Base-by-base conservation (phyloP, 2,329 filamentous ascomycete genomes). In the Bisporella sp. region DNA sequence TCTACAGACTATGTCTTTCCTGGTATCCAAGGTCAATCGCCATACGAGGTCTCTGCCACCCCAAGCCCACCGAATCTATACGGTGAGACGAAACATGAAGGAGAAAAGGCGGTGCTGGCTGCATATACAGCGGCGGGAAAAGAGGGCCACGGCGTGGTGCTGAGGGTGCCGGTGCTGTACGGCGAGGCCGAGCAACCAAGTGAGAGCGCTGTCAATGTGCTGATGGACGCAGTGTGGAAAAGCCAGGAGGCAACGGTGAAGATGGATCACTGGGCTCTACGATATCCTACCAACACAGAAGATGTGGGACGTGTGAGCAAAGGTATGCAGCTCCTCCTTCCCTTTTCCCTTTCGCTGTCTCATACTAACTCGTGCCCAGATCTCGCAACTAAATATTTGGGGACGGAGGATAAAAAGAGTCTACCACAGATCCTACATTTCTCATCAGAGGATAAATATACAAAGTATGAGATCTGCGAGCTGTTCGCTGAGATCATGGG, bases 391-490 rank as follows among this genome's bases (percentile, higher is more conserved):
- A 83, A 86, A 61, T 93, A 91, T 61, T 71, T 85, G 48, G 68
- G 65, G 4, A 68, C 72, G 9, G 61, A 66, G 39, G 71, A 77
- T 37, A 70, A 74, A 46, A 66, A 71, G 8, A 64, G 71, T 12
- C 69, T 95, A 39, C 90, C 90, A 0, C 71, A 64, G 31, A 78
- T 90, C 41, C 74, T 96, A 13, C 90, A 96, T 49, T 95, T 95
- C 69, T 88, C 85, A 3, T 89, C 88, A 43, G 89, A 96, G 68
- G 87, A 95, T 59, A 79, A 76, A 57, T 87, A 84, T 74, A 96
- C 90, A 44, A 96, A 96, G 71, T 95, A 91, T 67, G 83, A 92
- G 66, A 95, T 96, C 50, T 91, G 87, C 66, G 72, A 88, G 69
- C 71, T 77, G 7, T 84, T 96, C 63, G 85, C 82, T 4, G 82